These are phyloP conservation scores for Kwoniella pini DNA, from an alignment of 768 basidiomycete species.

Conservation along the genomic window DNA sequence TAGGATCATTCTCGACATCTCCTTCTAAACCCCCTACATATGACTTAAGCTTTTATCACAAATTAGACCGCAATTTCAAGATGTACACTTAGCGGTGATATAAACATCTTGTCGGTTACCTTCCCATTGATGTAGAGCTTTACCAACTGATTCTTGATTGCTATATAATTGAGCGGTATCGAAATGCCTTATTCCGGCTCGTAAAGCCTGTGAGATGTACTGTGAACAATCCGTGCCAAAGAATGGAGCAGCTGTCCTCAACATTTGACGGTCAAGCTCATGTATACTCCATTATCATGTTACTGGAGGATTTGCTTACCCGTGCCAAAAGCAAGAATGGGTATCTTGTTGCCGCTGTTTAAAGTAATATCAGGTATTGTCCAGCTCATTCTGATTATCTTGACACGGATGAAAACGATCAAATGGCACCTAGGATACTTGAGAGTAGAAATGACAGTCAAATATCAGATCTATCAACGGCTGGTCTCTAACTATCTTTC, in stretches of 20 bases:
- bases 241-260: neutral
- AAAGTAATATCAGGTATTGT: too few relatives aligned
- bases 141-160: constrained; percentile 51
- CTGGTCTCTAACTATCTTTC: too few relatives aligned
- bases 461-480: too few relatives aligned
- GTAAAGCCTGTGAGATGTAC: constrained; percentile 32
- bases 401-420: too few relatives aligned
- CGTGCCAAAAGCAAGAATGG: too few relatives aligned
- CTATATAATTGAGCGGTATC: constrained; percentile 52
- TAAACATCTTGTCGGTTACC: constrained; percentile 57
- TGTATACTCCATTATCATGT: too few relatives aligned
- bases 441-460: too few relatives aligned
- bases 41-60: neutral
- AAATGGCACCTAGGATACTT: too few relatives aligned
- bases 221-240: constrained; percentile 9
- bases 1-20: constrained; percentile 53
- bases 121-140: constrained; percentile 43
- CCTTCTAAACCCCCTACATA: neutral
- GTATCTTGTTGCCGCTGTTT: too few relatives aligned
- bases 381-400: too few relatives aligned
- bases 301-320: too few relatives aligned
- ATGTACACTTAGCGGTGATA: constrained; percentile 58
- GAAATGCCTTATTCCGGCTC: constrained; percentile 44
- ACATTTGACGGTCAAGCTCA: too few relatives aligned
- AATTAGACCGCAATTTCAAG: neutral